A percentile compares a stretch with the other conserved stretches of the same genome.
phyloP scores from a whole-genome alignment of 2,329 filamentous ascomycete genomes.

The Claviceps citrina region DNA sequence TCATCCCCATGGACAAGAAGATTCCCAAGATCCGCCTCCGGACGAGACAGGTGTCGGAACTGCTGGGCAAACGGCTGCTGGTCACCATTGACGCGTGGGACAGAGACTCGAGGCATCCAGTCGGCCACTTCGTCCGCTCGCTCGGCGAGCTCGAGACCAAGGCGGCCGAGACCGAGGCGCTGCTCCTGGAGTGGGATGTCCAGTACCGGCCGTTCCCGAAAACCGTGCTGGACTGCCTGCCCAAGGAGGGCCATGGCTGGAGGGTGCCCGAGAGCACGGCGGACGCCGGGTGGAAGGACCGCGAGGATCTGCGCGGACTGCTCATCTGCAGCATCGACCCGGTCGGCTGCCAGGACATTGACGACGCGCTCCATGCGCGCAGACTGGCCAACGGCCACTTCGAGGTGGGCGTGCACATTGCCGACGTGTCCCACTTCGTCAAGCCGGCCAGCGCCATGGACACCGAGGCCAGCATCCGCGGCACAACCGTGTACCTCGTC shows the following conservation, averaged over 20 bases:
- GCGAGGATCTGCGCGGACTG: constrained; percentile 69
- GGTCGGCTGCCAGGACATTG: constrained; percentile 90
- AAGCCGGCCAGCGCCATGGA: constrained; percentile 97
- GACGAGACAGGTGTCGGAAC: constrained; percentile 75
- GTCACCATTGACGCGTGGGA: constrained; percentile 95
- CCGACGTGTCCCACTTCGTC: constrained; percentile 97
- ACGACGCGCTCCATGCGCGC: constrained; percentile 84
- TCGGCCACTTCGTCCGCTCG: constrained; percentile 85
- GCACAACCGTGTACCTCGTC: constrained; percentile 92
- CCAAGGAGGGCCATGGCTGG: constrained; percentile 85
- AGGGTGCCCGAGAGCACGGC: constrained; percentile 66
- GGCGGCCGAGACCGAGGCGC: constrained; percentile 89
- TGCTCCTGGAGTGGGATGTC: constrained; percentile 89
- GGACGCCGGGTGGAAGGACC: constrained; percentile 73
- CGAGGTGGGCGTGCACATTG: constrained; percentile 95
- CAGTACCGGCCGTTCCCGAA: constrained; percentile 96
- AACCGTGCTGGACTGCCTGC: constrained; percentile 84
- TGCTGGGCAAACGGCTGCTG: constrained; percentile 79
- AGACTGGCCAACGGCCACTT: constrained; percentile 81
- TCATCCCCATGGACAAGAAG: constrained; percentile 95
- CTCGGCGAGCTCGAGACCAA: constrained; percentile 91
- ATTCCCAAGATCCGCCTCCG: constrained; percentile 91
- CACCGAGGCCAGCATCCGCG: constrained; percentile 78
- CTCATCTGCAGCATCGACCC: constrained; percentile 97
- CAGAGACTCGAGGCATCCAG: constrained; percentile 77